A percentile compares a stretch with the other conserved stretches of the same genome.
Conservation (phyloP, 495 filamentous ascomycete genomes). For the Penicillium cataractarum region DNA sequence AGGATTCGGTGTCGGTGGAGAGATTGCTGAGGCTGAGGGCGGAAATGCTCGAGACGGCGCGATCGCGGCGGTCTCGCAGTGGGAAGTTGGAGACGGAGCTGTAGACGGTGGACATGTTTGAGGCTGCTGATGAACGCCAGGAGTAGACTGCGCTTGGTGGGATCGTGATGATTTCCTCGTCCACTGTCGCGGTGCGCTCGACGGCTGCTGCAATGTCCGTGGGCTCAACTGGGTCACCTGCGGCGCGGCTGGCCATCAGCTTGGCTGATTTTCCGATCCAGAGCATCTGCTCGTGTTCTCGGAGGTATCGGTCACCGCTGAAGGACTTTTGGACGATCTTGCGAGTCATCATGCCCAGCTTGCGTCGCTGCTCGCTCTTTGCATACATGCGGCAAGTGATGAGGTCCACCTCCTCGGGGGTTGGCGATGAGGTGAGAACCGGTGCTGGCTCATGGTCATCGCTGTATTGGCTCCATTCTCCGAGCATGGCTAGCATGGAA, state of each 20-base stretch:
- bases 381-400: slow-evolving; percentile 65
- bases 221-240: slow-evolving; percentile 32
- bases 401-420: slow-evolving; percentile 52
- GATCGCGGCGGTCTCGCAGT: slow-evolving; percentile 23
- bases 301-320: slow-evolving; percentile 63
- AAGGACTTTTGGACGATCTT: slow-evolving; percentile 65
- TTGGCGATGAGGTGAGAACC: slow-evolving; percentile 52
- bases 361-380: slow-evolving; percentile 59
- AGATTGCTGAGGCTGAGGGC: slow-evolving; percentile 36
- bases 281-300: slow-evolving; percentile 72
- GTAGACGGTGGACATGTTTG: slow-evolving; percentile 43
- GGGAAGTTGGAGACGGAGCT: slow-evolving; percentile 34
- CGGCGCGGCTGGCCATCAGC: slow-evolving; percentile 39
- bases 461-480: slow-evolving; percentile 60
- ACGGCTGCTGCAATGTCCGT: slow-evolving; percentile 33
- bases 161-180: slow-evolving; percentile 46
- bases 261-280: slow-evolving; percentile 61
- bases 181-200: slow-evolving; percentile 36
- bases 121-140: slow-evolving; percentile 44
- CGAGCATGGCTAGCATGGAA: slow-evolving; percentile 61
- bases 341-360: slow-evolving; percentile 63
- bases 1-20: slow-evolving; percentile 40
- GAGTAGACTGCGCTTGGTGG: slow-evolving; percentile 43
- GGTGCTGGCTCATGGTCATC: slow-evolving; percentile 50
- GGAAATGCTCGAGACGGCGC: slow-evolving; percentile 34